Evolutionary conservation across 1,284 basidiomycete genomes (phyloP).

Genomic region (Tylopilus sp.): DNA sequence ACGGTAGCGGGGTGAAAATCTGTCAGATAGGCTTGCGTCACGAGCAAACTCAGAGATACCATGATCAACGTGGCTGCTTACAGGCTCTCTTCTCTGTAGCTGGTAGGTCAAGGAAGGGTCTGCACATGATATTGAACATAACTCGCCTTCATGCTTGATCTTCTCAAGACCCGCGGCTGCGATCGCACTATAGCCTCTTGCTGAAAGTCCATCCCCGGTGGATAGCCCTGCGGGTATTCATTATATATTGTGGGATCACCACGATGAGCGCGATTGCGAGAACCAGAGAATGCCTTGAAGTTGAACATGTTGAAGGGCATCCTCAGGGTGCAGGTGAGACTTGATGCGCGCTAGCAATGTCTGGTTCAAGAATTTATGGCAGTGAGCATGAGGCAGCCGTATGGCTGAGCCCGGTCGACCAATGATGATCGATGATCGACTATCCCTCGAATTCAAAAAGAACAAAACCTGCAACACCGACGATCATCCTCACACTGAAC

Average conservation of each 20-base stretch:
- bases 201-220: conserved; percentile 27
- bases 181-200: conserved; percentile 23
- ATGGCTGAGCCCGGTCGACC: conserved; percentile 13
- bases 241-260: conserved; percentile 27
- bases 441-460: conserved; percentile 1
- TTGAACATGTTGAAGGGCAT: conserved; percentile 42
- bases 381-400: conserved; percentile 31
- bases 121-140: conserved; percentile 1
- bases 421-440: conserved; percentile 7
- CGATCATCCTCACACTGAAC: too few relatives aligned
- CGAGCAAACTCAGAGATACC: conserved; percentile 5
- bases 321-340: conserved; percentile 24
- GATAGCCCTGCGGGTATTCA: conserved; percentile 35
- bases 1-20: conserved; percentile 37
- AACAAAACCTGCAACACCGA: too few relatives aligned
- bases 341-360: conserved; percentile 11
- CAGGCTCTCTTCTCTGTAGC: conserved; percentile 33
- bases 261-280: conserved; percentile 34
- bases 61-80: conserved; percentile 18
- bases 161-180: conserved; percentile 29
- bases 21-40: conserved; percentile 9
- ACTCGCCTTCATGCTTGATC: conserved; percentile 31
- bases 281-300: conserved; percentile 38
- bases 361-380: conserved; percentile 31
- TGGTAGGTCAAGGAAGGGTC: conserved; percentile 15